Base-by-base conservation (phyloP, 2,329 filamentous ascomycete species). In the Penicillium sp. region DNA sequence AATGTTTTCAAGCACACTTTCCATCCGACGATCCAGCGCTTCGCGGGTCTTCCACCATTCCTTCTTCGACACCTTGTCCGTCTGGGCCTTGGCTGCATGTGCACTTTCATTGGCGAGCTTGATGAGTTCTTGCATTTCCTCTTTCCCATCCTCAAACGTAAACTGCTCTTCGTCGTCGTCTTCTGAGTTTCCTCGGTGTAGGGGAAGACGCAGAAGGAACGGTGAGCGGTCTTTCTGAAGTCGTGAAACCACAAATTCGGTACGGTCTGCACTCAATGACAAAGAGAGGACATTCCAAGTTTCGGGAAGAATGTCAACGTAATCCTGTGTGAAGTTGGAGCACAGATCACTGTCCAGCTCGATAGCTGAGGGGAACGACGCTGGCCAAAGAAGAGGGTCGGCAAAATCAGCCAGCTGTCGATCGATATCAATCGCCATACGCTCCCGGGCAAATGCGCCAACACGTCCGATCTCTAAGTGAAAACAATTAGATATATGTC, bases 31-130 rank as follows among this genome's bases (percentile, higher is more conserved):
- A 69, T 99, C 94, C 16, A 99, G 80, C 3, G 83, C 83, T 72
- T 94, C 88, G 15, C 95, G 85, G 69, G 92, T 89, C 5, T 84
- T 84, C 92, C 94, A 99, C 94, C 94, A 99, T 46, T 87, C 87
- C 39, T 84, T 84, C 71, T 91, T 92, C 29, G 89, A 87, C 36
- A 87, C 88, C 71, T 89, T 91, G 46, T 84, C 83, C 9, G 82
- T 87, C 72, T 92, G 87, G 61, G 92, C 87, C 29, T 87, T 84
- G 2, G 84, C 80, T 48, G 81, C 83, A 70, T 96, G 92, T 55
- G 92, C 92, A 60, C 87, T 95, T 60, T 87, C 84, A 71, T 97
- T 96, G 44, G 92, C 91, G 7, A 86, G 79, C 59, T 84, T 78
- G 64, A 97, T 90, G 21, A 99, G 92, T 25, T 96, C 89, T 21